Base-by-base conservation (phyloP, 805 yeast genomes). In the Ogataea paraovalis region DNA sequence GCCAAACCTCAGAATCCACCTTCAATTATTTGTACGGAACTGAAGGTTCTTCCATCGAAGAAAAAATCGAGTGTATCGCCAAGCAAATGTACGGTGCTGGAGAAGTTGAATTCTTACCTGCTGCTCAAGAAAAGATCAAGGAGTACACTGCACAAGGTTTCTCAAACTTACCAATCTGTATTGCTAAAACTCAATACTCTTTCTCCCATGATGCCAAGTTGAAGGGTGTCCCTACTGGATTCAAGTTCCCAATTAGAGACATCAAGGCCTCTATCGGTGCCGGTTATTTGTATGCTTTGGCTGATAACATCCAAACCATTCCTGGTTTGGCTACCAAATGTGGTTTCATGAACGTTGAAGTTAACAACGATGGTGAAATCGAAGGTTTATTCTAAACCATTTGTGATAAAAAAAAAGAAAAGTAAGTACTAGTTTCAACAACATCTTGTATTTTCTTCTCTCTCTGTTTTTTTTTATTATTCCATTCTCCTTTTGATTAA, bases 141-240 rank as follows among this genome's bases (percentile, higher is more conserved):
- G 78, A 82, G 48, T 91, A 89, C 72, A 83, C 89, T 32, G 68
- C 75, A 44, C 97, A 90, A 73, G 97, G 97, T 2, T 92, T 85
- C 67, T 90, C 84, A 53, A 81, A 89, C 63, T 74, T 92, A 64
- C 99, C 98, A 48, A 84, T 92, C 58, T 92, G 99, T 72, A 87
- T 92, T 62, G 99, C 99, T 49, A 92, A 92, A 76, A 92, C 99
- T 2, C 99, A 92, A 70, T 92, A 92, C 75, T 89, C 97, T 0
- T 75, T 92, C 57, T 90, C 97, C 2, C 97, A 91, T 64, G 98
- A 92, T 69, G 90, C 98, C 39, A 73, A 80, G 20, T 78, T 94
- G 67, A 91, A 91, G 73, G 97, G 97, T 65, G 97, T 89, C 39
- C 99, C 99, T 55, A 80, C 85, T 19, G 97, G 96, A 8, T 92